These are phyloP conservation scores for Erythrophleum ivorense DNA, from an alignment of 331 rosid species.

Conservation along the genomic window DNA sequence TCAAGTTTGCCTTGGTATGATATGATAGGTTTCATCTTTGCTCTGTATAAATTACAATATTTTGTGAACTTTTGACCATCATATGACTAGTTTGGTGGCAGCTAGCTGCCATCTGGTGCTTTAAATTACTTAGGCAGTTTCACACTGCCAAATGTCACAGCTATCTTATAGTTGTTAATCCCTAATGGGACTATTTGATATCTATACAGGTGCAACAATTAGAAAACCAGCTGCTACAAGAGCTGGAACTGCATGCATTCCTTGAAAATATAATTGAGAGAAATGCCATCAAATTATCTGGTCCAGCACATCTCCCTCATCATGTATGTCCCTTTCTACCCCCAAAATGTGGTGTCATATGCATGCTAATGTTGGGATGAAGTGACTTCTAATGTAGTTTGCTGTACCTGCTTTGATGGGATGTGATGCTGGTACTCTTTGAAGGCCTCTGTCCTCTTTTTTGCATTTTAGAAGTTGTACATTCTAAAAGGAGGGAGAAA, in stretches of 20 bases:
- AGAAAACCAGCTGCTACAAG: slow-evolving; percentile 60
- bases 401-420: not conserved
- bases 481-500: not conserved
- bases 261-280: slow-evolving; percentile 61
- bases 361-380: slow-evolving; percentile 19
- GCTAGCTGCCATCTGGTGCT: not conserved
- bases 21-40: not conserved
- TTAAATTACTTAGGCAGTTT: slow-evolving; percentile 2
- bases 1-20: not conserved
- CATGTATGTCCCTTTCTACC: slow-evolving; percentile 52
- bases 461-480: not conserved
- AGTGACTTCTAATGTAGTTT: not conserved
- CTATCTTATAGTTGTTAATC: slow-evolving; percentile 22
- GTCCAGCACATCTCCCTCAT: slow-evolving; percentile 50
- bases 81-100: slow-evolving; percentile 15
- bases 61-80: not conserved
- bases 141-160: not conserved
- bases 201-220: slow-evolving; percentile 58
- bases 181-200: slow-evolving; percentile 34
- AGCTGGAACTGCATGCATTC: slow-evolving; percentile 61
- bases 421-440: not conserved
- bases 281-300: slow-evolving; percentile 46
- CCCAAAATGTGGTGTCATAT: not conserved
- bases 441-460: not conserved
- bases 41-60: not conserved